These are phyloP conservation scores for Mortierella alpina DNA, from an alignment of 192 early-diverging fungal genomes.

Conservation along the genomic window DNA sequence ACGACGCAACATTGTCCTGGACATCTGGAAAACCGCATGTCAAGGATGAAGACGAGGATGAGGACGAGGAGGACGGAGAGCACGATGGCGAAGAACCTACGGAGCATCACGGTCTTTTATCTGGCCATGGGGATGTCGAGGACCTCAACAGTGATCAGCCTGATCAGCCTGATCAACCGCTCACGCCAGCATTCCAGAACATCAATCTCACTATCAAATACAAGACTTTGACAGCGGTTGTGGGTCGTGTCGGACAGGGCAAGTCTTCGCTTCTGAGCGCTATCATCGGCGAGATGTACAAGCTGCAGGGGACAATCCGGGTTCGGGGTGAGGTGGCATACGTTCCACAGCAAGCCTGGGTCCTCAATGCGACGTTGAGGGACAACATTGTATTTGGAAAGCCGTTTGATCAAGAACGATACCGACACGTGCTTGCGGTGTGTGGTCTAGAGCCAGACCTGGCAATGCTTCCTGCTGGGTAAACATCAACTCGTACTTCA, in stretches of 20 bases:
- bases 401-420: conserved; percentile 73
- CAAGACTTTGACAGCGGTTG: conserved; percentile 40
- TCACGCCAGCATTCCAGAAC: conserved; percentile 21
- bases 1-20: conserved; percentile 12
- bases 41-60: conserved; percentile 9
- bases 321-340: conserved; percentile 76
- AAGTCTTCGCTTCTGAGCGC: conserved; percentile 59
- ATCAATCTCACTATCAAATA: conserved; percentile 49
- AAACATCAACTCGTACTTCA: too few species aligned
- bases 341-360: conserved; percentile 76
- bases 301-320: conserved; percentile 64
- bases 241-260: conserved; percentile 55
- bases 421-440: conserved; percentile 67
- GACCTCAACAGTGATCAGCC: not conserved
- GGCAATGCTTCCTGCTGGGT: conserved; percentile 79
- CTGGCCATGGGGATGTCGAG: not conserved
- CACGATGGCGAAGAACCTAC: not conserved
- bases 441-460: conserved; percentile 88
- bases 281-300: conserved; percentile 89
- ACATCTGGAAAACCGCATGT: not conserved
- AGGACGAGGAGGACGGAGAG: not conserved
- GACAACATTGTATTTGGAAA: conserved; percentile 93
- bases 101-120: not conserved
- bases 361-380: conserved; percentile 89
- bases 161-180: too few species aligned